Evolutionary conservation across 768 basidiomycete genomes (phyloP), one percentile per base, ranked within the genome.

Genomic region (Russula griseocarnosa): DNA sequence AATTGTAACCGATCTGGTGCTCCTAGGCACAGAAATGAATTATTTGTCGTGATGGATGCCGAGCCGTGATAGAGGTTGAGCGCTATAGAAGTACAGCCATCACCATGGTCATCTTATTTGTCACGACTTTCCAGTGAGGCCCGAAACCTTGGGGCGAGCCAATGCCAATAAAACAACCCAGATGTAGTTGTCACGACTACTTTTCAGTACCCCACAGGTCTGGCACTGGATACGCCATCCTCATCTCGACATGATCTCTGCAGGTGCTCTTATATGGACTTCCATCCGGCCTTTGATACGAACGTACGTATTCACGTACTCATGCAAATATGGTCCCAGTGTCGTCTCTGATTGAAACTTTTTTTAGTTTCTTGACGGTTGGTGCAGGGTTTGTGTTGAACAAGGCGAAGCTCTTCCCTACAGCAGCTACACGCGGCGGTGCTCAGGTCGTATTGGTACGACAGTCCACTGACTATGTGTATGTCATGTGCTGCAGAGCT

Each of bases 361-460:
- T 34, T n/a, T 4, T 32, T 16, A 88, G 86, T 36, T 77, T 83
- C 11, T 71, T 86, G 30, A 83, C 81, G 57, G 81, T 80, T 11
- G 74, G 76, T 8, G 78, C 79, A 51, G 87, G 87, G 6, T 85
- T 85, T 67, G 71, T 75, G 4, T 75, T 86, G 66, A 82, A 87
- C 0, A 87, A 82, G 70, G 79, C 78, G 0, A 84, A 84, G 38
- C 78, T 88, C 30, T 82, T 90, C 46, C 81, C 86, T 4, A 71
- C 78, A 1, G 74, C 79, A 24, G 88, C 85, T 9, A 81, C 86
- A 5, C 75, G 81, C 56, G 83, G 86, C 5, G 79, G 79, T 1
- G 86, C 83, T 0, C 85, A 87, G 66, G 74, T 90, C 8, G 71
- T 84, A 32, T 73, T 90, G n/a, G 83, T 83, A 61, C 58, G 5